Percentiles rank a stretch among this genome's conserved stretches.
phyloP scores from a whole-genome alignment of 331 rosid genomes.

The Quercus tomentella region DNA sequence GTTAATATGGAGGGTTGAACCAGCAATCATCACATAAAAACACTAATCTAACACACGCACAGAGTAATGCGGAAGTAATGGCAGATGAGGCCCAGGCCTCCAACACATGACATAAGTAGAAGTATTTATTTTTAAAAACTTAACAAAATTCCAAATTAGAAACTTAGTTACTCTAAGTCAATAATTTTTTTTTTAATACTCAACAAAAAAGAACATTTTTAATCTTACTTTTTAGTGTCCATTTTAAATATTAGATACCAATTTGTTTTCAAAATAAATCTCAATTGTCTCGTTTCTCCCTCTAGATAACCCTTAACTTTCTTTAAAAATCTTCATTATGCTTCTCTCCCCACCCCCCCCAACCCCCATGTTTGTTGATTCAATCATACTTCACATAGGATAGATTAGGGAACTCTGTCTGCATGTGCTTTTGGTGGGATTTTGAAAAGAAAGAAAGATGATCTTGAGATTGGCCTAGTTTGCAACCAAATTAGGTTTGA shows the following conservation, averaged over 20 bases:
- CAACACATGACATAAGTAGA: not conserved
- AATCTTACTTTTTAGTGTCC: not conserved
- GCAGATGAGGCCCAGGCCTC: not conserved
- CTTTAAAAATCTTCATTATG: not conserved
- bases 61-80: not conserved
- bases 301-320: not conserved
- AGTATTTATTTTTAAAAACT: not conserved
- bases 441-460: too few species aligned
- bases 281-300: not conserved
- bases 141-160: not conserved
- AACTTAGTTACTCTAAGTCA: not conserved
- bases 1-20: constrained; percentile 1
- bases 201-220: not conserved
- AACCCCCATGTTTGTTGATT: not conserved
- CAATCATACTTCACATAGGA: not conserved
- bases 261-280: not conserved
- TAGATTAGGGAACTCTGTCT: too few species aligned
- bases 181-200: not conserved
- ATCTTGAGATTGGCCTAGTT: too few species aligned
- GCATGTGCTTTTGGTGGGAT: too few species aligned
- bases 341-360: too few species aligned
- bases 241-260: not conserved
- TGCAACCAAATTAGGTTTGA: too few species aligned
- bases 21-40: not conserved
- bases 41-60: not conserved